Conservation (phyloP, 345 rosid species). For the Melaleuca alternifolia region DNA sequence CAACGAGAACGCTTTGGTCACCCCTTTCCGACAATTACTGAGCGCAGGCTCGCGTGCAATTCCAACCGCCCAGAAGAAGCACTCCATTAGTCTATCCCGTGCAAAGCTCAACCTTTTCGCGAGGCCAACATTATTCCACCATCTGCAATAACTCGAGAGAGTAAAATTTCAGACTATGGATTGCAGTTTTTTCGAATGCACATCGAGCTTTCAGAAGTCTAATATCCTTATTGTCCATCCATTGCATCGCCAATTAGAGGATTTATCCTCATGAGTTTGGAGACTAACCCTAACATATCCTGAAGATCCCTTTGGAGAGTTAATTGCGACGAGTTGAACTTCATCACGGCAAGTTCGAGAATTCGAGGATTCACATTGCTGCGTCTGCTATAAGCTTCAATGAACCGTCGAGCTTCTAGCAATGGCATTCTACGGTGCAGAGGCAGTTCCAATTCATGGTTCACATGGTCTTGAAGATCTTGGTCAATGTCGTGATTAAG, state of each 20-base stretch:
- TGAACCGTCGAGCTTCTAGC: slow-evolving; percentile 25
- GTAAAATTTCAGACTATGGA: not conserved
- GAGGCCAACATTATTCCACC: slow-evolving; percentile 27
- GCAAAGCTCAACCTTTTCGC: slow-evolving; percentile 22
- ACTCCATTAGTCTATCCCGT: slow-evolving; percentile 38
- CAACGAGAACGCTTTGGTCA: slow-evolving; percentile 24
- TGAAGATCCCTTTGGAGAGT: slow-evolving; percentile 19
- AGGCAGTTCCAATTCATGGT: slow-evolving; percentile 25
- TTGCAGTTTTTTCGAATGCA: not conserved
- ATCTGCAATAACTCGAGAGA: slow-evolving; percentile 2
- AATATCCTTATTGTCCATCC: not conserved
- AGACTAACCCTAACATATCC: slow-evolving; percentile 3
- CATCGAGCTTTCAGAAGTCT: not conserved
- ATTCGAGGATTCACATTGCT: not conserved
- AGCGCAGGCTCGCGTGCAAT: slow-evolving; percentile 16
- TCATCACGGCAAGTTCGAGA: slow-evolving; percentile 27
- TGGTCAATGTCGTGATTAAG: not conserved
- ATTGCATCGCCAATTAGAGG: not conserved
- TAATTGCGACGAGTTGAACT: slow-evolving; percentile 33
- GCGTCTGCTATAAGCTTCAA: slow-evolving; percentile 8
- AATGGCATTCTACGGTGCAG: slow-evolving; percentile 13
- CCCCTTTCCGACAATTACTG: slow-evolving; percentile 6
- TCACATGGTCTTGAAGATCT: slow-evolving; percentile 3
- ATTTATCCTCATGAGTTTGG: slow-evolving; percentile 1
- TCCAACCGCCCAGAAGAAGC: slow-evolving; percentile 36